phyloP scores from a whole-genome alignment of 768 basidiomycete genomes.

The Favolaschia claudopus region DNA sequence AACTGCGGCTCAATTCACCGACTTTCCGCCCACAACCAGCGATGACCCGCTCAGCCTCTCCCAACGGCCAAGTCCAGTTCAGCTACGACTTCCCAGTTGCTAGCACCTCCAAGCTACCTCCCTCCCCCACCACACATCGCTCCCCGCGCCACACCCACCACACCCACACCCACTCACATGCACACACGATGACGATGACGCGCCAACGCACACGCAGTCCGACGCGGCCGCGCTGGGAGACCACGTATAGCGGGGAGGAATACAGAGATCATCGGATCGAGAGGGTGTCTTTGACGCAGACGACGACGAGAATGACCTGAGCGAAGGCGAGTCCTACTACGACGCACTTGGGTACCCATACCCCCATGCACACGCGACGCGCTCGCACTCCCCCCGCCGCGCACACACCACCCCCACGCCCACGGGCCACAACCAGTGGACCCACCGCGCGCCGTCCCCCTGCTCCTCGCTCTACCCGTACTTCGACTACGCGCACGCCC shows the following conservation, averaged over 20 bases:
- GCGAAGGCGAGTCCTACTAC: conserved; percentile 4
- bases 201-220: background rate
- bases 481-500: background rate
- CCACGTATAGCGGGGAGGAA: too few relatives aligned
- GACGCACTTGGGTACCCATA: conserved; percentile 17
- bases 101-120: background rate
- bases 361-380: too few relatives aligned
- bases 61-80: conserved; percentile 20
- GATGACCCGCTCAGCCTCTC: conserved; percentile 16
- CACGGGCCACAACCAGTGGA: conserved; percentile 17
- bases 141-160: background rate
- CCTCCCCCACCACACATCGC: background rate
- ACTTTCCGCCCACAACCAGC: too few relatives aligned
- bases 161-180: too few relatives aligned
- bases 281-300: too few relatives aligned
- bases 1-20: too few relatives aligned
- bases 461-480: conserved; percentile 24
- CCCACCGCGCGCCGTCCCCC: conserved; percentile 6
- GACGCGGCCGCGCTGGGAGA: conserved; percentile 7
- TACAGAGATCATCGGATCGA: too few relatives aligned
- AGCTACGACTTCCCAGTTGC: conserved; percentile 28
- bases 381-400: background rate
- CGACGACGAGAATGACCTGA: background rate
- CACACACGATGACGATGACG: too few relatives aligned
- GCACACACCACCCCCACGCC: background rate